Evolutionary conservation across 371 early-diverging fungal genomes (phyloP).

Genomic region (Mucor saturninus): DNA sequence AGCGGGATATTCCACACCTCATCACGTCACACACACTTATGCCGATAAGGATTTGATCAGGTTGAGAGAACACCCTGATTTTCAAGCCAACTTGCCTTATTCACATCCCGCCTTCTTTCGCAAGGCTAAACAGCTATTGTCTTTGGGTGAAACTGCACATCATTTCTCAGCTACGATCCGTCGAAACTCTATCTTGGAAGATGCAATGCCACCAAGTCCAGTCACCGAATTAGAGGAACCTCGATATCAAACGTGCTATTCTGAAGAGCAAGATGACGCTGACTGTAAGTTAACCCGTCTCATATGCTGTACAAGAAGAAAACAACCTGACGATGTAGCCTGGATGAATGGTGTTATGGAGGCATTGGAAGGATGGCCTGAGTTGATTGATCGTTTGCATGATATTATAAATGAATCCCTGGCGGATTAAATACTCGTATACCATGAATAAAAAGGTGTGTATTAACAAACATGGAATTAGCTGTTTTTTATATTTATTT

Average conservation of each 20-base stretch:
- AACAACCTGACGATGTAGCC: slow-evolving; percentile 49
- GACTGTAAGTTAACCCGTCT: slow-evolving; percentile 18
- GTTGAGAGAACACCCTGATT: slow-evolving; percentile 41
- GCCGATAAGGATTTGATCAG: slow-evolving; percentile 19
- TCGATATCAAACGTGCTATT: slow-evolving; percentile 27
- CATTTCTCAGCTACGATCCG: slow-evolving; percentile 31
- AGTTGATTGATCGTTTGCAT: slow-evolving; percentile 39
- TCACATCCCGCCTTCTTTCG: slow-evolving; percentile 42
- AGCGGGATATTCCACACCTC: slow-evolving; percentile 16
- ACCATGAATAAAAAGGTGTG: not conserved
- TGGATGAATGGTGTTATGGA: slow-evolving; percentile 42
- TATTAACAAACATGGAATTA: not conserved
- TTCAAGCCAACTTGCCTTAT: slow-evolving; percentile 31
- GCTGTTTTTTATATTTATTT: slow-evolving; percentile 4
- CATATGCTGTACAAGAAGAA: slow-evolving; percentile 37
- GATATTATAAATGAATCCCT: slow-evolving; percentile 30
- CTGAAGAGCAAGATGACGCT: slow-evolving; percentile 19
- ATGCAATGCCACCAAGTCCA: slow-evolving; percentile 29
- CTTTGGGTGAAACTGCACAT: slow-evolving; percentile 33
- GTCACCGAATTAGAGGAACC: slow-evolving; percentile 33
- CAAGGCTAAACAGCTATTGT: slow-evolving; percentile 40
- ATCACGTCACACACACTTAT: not conserved
- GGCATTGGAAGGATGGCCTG: slow-evolving; percentile 45
- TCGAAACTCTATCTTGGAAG: slow-evolving; percentile 46
- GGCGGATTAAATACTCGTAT: slow-evolving; percentile 12